Base-by-base conservation (phyloP, 768 basidiomycete species). In the Suillus lakei region DNA sequence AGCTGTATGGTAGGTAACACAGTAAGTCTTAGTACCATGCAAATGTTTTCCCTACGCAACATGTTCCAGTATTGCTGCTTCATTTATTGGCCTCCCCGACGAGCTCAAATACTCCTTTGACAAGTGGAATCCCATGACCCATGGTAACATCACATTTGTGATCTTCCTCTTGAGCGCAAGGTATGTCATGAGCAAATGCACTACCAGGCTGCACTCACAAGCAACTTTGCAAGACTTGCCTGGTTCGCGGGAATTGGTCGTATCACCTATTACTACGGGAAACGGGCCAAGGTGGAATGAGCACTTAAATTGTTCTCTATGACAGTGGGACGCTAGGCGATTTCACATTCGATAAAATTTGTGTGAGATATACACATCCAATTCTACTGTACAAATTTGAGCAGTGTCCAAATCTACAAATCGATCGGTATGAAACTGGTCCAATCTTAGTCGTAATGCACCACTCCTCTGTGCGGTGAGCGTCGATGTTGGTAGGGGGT, bases 111-210 rank as follows among this genome's bases (percentile, higher is more conserved):
- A 82, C 65, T 77, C 80, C 32, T 78, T 85, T 41, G 73, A 73
- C 9, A 70, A 72, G 16, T 94, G 91, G 92, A 93, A 92, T 74
- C 72, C 81, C 32, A 89, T 85, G 81, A 90, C 87, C 0, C 91
- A 93, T 68, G 92, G 91, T 39, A 94, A 93, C 70, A 88, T 92
- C 71, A 87, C 90, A 4, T 78, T 87, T 64, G 84, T 85, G 28
- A 60, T 88, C 36, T 76, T 88, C 30, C 79, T 93, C 43, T 82
- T 89, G 61, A 56, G 79, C 46, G 82, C 82, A 68, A 84, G 91
- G 91, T 91, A 72, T 58, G 77, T 73, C 23, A n/a, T 12, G 12
- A 44, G 59, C 36, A 15, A 18, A 63, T 61, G 38, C 6, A 28
- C 5, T 3, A 18, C 26, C 39, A 41, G 28, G 21, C 12, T 41